These are phyloP conservation scores for Epichloe coenophiala DNA, from an alignment of 2,329 filamentous ascomycete genomes.

Conservation along the genomic window DNA sequence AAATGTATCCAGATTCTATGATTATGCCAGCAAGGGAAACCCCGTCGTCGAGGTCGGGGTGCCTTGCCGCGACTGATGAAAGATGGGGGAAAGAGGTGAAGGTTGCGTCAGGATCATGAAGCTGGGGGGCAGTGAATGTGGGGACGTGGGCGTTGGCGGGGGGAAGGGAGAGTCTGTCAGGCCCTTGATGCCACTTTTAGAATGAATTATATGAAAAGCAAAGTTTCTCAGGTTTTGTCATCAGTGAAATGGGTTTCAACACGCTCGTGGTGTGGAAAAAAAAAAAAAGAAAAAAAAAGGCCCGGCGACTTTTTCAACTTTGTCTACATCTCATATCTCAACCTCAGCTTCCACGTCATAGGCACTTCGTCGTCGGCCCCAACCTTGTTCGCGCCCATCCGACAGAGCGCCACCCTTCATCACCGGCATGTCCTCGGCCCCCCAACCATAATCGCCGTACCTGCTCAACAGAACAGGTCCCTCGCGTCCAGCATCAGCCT, in stretches of 20 bases:
- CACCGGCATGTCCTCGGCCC: slow-evolving; percentile 56
- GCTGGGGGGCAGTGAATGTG: not conserved
- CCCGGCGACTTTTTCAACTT: too few species aligned
- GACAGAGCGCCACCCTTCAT: slow-evolving; percentile 64
- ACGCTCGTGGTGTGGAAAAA: too few species aligned
- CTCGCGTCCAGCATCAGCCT: slow-evolving; percentile 39
- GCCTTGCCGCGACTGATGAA: not conserved
- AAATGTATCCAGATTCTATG: not conserved
- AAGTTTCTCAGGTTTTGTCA: too few species aligned
- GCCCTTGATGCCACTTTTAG: too few species aligned
- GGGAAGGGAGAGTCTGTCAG: too few species aligned
- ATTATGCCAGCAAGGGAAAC: not conserved
- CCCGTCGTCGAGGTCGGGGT: not conserved
- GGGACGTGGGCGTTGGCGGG: not conserved
- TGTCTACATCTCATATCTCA: not conserved
- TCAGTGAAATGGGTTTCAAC: too few species aligned
- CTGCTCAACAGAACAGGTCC: slow-evolving; percentile 42
- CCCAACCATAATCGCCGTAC: slow-evolving; percentile 58
- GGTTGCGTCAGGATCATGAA: not conserved
- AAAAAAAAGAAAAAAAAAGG: too few species aligned
- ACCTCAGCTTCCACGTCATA: slow-evolving; percentile 42
- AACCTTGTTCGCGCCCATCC: slow-evolving; percentile 68
- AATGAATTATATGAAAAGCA: too few species aligned
- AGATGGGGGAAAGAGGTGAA: not conserved
- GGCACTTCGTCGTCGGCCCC: slow-evolving; percentile 32